Conservation (phyloP, 441 rosid genomes). For the Kokia cookei region DNA sequence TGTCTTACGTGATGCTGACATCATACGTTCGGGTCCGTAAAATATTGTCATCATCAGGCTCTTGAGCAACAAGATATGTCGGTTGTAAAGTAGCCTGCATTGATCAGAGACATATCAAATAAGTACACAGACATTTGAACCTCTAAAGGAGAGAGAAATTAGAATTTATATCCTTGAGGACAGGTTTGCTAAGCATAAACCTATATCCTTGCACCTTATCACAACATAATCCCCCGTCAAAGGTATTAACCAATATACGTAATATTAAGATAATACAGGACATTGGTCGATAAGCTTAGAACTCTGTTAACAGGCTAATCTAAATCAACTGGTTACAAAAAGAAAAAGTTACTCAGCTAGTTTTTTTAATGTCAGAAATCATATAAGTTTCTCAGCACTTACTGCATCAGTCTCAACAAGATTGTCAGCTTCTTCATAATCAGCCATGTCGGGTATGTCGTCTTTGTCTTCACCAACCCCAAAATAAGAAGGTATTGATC, state of each 20-base stretch:
- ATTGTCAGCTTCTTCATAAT: constrained; percentile 77
- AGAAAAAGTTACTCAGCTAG: background rate
- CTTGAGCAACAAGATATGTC: constrained; percentile 73
- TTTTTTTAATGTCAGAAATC: background rate
- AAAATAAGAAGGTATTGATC: constrained; percentile 75
- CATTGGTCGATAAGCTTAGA: background rate
- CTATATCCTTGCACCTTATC: background rate
- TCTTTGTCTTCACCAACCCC: constrained; percentile 83
- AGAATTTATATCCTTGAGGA: background rate
- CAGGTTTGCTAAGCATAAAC: background rate
- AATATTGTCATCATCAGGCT: constrained; percentile 89
- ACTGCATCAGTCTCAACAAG: constrained; percentile 75
- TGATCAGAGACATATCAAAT: constrained; percentile 5
- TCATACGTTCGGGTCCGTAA: constrained; percentile 95
- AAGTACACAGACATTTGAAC: background rate
- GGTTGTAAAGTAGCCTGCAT: constrained; percentile 81
- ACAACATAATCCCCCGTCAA: background rate
- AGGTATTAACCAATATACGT: background rate
- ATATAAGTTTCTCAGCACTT: constrained; percentile 17
- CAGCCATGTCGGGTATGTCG: constrained; percentile 94
- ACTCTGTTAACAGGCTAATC: background rate
- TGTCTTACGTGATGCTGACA: constrained; percentile 96
- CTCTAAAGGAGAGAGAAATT: background rate
- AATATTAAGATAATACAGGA: background rate
- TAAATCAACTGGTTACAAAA: background rate